These are phyloP conservation scores for Anisodus tanguticus DNA, from an alignment of 257 asterid genomes.

Conservation along the genomic window DNA sequence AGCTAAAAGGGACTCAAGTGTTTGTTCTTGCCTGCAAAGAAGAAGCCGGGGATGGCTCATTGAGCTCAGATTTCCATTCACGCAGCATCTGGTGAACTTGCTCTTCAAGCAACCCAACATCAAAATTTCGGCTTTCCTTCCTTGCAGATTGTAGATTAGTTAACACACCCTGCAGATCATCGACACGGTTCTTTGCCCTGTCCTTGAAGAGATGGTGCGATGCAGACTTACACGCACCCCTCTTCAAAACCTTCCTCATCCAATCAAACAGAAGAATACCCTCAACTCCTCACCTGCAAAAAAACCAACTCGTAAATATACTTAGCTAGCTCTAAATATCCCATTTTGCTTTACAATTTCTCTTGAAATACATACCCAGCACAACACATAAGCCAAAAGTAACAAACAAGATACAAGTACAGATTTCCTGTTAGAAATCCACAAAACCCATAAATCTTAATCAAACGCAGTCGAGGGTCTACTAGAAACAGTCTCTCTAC, in stretches of 20 bases:
- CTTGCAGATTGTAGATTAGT: conserved; percentile 83
- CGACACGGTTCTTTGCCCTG: conserved; percentile 91
- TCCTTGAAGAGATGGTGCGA: conserved; percentile 94
- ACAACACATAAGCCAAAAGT: neutral
- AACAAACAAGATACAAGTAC: neutral
- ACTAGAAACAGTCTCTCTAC: too few species aligned
- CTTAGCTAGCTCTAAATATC: neutral
- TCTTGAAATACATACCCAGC: neutral
- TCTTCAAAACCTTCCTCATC: conserved; percentile 88
- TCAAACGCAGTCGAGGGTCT: neutral
- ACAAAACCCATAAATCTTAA: neutral
- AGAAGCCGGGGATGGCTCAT: conserved; percentile 94
- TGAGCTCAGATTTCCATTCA: conserved; percentile 93
- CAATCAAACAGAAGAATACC: conserved; percentile 36
- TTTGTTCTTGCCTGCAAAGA: conserved; percentile 72
- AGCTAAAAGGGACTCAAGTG: neutral
- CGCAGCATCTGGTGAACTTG: conserved; percentile 98
- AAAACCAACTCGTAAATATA: conserved; percentile 19
- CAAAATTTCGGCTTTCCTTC: conserved; percentile 85
- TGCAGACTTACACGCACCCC: conserved; percentile 77
- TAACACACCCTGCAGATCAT: conserved; percentile 95
- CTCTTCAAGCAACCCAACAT: conserved; percentile 88
- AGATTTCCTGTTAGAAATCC: neutral
- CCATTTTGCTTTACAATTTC: conserved; percentile 6
- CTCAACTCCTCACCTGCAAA: conserved; percentile 45